Evolutionary conservation across 371 early-diverging fungal species (phyloP).

Genomic region (Conidiobolus incongruus): DNA sequence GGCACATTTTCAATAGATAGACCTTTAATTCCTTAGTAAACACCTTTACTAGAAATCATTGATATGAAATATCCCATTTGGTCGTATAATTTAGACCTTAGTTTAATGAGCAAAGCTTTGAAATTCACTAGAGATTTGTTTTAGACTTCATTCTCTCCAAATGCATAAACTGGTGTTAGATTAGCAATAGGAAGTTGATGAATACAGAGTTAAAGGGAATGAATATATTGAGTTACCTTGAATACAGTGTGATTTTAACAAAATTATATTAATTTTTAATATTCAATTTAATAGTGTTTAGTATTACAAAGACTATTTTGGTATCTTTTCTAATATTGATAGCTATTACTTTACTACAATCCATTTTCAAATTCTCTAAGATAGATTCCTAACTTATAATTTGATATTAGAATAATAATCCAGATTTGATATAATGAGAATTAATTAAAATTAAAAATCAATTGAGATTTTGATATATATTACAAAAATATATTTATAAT

Average conservation of each 20-base stretch:
- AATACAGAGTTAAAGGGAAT: slow-evolving; percentile 49
- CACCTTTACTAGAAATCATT: slow-evolving; percentile 43
- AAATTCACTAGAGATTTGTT: slow-evolving; percentile 25
- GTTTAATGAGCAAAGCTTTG: slow-evolving; percentile 20
- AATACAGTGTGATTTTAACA: slow-evolving; percentile 35
- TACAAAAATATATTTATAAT: too few species aligned
- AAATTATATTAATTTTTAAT: slow-evolving; percentile 64
- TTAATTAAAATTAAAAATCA: too few species aligned
- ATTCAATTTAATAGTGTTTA: slow-evolving; percentile 44
- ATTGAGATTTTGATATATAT: too few species aligned
- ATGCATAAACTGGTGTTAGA: slow-evolving; percentile 46
- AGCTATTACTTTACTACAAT: slow-evolving; percentile 38
- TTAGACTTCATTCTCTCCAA: slow-evolving; percentile 69
- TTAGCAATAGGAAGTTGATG: slow-evolving; percentile 25
- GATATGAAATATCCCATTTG: slow-evolving; percentile 40
- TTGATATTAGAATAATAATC: slow-evolving; percentile 37
- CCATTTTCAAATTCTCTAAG: slow-evolving; percentile 37
- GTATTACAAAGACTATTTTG: slow-evolving; percentile 40
- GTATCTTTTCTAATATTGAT: slow-evolving; percentile 59
- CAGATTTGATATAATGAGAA: too few species aligned
- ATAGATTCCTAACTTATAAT: slow-evolving; percentile 47
- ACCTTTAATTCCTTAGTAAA: slow-evolving; percentile 34
- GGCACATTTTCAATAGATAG: slow-evolving; percentile 28
- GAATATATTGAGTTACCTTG: slow-evolving; percentile 33
- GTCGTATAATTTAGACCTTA: slow-evolving; percentile 32